phyloP scores from a whole-genome alignment of 2,329 filamentous ascomycete genomes.

The Claviceps maximensis region DNA sequence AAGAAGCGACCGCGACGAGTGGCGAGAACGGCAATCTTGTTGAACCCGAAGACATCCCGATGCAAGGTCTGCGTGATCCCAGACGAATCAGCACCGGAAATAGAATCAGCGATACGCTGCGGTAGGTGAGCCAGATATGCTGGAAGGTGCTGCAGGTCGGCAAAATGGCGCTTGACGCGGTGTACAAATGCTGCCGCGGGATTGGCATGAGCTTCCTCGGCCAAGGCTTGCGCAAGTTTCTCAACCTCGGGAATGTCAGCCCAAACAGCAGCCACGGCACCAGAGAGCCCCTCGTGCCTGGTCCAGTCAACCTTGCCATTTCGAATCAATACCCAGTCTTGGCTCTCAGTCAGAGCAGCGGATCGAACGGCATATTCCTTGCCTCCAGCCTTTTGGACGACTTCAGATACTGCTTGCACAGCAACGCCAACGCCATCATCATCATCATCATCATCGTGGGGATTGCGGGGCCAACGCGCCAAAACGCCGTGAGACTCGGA shows the following conservation, averaged over 20 bases:
- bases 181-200: conserved; percentile 74
- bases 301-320: conserved; percentile 75
- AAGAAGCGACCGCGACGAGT: conserved; percentile 69
- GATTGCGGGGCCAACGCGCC: conserved; percentile 55
- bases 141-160: conserved; percentile 66
- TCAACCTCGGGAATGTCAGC: conserved; percentile 63
- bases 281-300: conserved; percentile 70
- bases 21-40: conserved; percentile 70
- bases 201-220: conserved; percentile 76
- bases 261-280: conserved; percentile 66
- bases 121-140: conserved; percentile 59
- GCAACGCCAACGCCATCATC: conserved; percentile 29
- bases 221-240: conserved; percentile 64
- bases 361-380: conserved; percentile 65
- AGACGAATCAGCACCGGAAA: conserved; percentile 42
- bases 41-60: conserved; percentile 73
- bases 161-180: conserved; percentile 67
- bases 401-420: conserved; percentile 65
- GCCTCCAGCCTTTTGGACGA: conserved; percentile 53
- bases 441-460: conserved; percentile 24
- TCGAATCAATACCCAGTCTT: conserved; percentile 72
- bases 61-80: conserved; percentile 33
- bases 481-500: conserved; percentile 66
- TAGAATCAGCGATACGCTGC: conserved; percentile 49
- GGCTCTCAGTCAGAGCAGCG: conserved; percentile 51